Base-by-base conservation (phyloP, 768 basidiomycete species). In the Russula earlei region DNA sequence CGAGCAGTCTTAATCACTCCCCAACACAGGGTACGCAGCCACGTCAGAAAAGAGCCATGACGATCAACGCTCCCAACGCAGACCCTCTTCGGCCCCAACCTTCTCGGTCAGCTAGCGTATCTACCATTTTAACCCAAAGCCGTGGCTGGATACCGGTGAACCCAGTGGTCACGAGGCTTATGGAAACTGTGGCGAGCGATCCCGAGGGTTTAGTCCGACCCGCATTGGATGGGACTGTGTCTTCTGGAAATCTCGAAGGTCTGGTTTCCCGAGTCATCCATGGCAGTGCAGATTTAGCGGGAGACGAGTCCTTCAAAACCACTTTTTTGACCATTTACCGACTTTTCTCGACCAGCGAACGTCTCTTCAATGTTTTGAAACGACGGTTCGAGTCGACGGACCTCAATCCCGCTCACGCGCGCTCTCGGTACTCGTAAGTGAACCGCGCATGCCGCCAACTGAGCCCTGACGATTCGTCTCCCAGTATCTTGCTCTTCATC, bases 181-280 rank as follows among this genome's bases (percentile, higher is more conserved):
- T 57, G 24, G 40, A 43, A 9, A 24, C 1, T 31, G 40, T 22
- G 19, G 45, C 56, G 19, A 48, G 46, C 22, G 52, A 58, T 24
- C 5, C 45, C 25, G 46, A 53, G 22, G 17, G 46, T 25, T 43
- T 44, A 15, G 46, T 58, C 12, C 45, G 38, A 15, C 31, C 14
- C 14, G 46, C 57, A 24, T n/a, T 1, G n/a, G 57, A 58, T 27
- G 57, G 57, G n/a, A 27, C 41, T 15, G 57, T 58, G n/a, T 58
- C 34, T 5, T 20, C 47, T 11, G 57, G 47, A 7, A 58, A 49
- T 31, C 57, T 58, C 4, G 52, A 58, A 49, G 57, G 57, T 36
- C 41, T 58, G 27, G 19, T 58, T 22, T 33, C 25, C 17, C 46
- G 47, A 4, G 15, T 19, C 9, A 44, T 54, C 40, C 17, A 5